These are phyloP conservation scores for Acanthamoeba culbertsoni DNA, from an alignment of 208 protist genomes.

Conservation along the genomic window DNA sequence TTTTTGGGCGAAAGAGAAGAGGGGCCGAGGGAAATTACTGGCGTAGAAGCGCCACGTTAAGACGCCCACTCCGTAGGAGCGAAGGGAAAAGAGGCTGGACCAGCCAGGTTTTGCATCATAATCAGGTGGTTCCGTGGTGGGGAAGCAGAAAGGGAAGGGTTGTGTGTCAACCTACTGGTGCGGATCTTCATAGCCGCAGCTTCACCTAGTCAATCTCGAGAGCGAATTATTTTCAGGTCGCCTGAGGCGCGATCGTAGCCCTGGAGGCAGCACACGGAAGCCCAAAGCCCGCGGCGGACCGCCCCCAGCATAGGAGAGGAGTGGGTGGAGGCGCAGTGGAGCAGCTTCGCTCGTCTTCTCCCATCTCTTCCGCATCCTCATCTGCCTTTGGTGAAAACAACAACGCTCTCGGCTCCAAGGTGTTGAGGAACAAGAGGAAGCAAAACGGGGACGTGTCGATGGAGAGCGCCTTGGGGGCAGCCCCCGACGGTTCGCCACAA, in stretches of 20 bases:
- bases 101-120: too few relatives aligned
- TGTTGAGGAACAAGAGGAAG: conserved; percentile 1
- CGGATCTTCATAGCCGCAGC: too few relatives aligned
- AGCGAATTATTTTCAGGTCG: too few relatives aligned
- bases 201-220: too few relatives aligned
- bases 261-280: neutral
- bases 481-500: neutral
- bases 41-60: too few relatives aligned
- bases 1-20: too few relatives aligned
- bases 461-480: neutral
- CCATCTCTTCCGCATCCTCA: neutral
- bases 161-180: too few relatives aligned
- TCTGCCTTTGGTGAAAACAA: neutral
- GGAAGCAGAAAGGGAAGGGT: too few relatives aligned
- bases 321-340: neutral
- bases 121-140: too few relatives aligned
- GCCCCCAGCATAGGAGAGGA: neutral
- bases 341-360: neutral
- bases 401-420: neutral
- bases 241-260: neutral
- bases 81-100: too few relatives aligned
- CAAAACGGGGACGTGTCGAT: neutral
- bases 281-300: neutral
- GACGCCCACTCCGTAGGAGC: too few relatives aligned
- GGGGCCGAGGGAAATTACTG: too few relatives aligned